phyloP scores from a whole-genome alignment of 1,139 yeast species.

The Pichia terricola region DNA sequence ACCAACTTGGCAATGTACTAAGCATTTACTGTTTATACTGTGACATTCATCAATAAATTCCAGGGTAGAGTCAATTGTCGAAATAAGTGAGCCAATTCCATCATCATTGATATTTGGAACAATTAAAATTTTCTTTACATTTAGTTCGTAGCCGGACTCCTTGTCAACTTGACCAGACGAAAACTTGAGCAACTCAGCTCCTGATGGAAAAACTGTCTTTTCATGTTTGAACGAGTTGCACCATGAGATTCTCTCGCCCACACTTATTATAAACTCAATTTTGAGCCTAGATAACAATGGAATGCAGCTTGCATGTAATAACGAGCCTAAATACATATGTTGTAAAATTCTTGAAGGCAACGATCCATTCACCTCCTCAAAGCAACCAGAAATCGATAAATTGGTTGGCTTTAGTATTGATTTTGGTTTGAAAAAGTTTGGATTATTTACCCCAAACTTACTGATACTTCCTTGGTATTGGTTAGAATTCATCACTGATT shows the following conservation, averaged over 20 bases:
- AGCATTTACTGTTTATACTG: constrained; percentile 36
- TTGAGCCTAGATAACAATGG: constrained; percentile 56
- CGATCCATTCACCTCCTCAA: constrained; percentile 36
- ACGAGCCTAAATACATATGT: constrained; percentile 78
- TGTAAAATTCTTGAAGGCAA: constrained; percentile 70
- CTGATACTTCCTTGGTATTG: neutral
- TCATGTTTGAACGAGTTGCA: constrained; percentile 25
- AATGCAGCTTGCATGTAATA: constrained; percentile 70
- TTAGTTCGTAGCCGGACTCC: constrained; percentile 24
- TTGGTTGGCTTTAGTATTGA: neutral
- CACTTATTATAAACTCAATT: constrained; percentile 69
- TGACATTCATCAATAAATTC: constrained; percentile 34
- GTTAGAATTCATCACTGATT: neutral
- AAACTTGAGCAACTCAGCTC: constrained; percentile 21
- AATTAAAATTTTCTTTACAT: constrained; percentile 31
- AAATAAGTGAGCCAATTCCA: constrained; percentile 38
- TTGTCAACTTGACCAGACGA: constrained; percentile 15
- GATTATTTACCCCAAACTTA: neutral
- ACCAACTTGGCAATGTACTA: constrained; percentile 87
- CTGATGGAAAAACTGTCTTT: constrained; percentile 15
- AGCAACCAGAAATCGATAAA: constrained; percentile 13
- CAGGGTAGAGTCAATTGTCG: constrained; percentile 31
- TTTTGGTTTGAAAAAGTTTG: neutral
- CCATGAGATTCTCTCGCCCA: constrained; percentile 80
- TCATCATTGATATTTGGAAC: constrained; percentile 39